A percentile compares a stretch with the other conserved stretches of the same genome.
Evolutionary conservation across 2,329 filamentous ascomycete species (phyloP).

Genomic region (Fonsecaea erecta): DNA sequence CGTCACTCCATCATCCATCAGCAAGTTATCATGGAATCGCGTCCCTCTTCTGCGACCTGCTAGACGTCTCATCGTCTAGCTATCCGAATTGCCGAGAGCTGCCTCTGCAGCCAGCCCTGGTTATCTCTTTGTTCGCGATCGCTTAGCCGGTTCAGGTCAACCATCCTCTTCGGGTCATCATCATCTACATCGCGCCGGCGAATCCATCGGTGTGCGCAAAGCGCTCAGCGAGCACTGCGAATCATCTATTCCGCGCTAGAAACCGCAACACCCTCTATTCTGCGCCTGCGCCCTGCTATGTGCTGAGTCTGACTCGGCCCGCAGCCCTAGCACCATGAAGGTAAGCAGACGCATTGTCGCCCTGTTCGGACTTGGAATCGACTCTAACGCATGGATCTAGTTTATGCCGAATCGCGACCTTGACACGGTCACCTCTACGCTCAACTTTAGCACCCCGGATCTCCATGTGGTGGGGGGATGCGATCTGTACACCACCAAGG

Average conservation of each 20-base stretch:
- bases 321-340: conserved; percentile 37
- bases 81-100: conserved; percentile 47
- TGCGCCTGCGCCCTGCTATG: conserved; percentile 6
- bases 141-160: conserved; percentile 43
- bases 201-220: background rate
- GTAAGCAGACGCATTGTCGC: conserved; percentile 27
- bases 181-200: conserved; percentile 11
- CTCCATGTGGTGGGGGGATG: conserved; percentile 91
- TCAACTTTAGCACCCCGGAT: conserved; percentile 95
- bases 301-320: conserved; percentile 15
- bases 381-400: conserved; percentile 56
- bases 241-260: background rate
- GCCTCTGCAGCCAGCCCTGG: conserved; percentile 53
- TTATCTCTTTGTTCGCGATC: conserved; percentile 50
- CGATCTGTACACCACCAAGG: conserved; percentile 97
- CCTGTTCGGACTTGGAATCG: background rate
- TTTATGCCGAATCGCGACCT: conserved; percentile 91
- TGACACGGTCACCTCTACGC: conserved; percentile 85
- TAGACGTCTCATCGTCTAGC: conserved; percentile 55
- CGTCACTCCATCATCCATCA: conserved; percentile 32
- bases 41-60: conserved; percentile 41
- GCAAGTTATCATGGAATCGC: conserved; percentile 33
- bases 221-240: background rate
- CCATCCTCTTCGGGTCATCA: conserved; percentile 6
- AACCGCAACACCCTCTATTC: background rate